Conservation (phyloP, 352 stramenopile species). For the Pythium myriotylum region DNA sequence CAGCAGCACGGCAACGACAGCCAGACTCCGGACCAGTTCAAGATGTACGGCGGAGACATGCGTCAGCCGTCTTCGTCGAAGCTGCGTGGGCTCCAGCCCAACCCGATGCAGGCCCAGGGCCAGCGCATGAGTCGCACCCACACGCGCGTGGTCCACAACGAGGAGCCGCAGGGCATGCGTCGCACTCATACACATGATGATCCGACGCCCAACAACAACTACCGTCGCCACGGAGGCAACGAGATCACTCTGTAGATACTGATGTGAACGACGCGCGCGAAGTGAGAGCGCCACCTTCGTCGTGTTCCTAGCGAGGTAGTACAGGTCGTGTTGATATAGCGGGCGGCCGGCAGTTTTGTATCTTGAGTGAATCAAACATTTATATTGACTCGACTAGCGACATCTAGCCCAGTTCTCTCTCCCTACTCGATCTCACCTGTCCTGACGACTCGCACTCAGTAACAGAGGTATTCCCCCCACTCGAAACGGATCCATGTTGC, state of each 20-base stretch:
- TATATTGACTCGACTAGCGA: background rate
- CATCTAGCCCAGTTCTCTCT: too few species aligned
- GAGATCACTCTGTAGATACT: constrained; percentile 24
- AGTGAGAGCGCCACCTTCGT: background rate
- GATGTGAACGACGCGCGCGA: background rate
- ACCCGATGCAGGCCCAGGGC: constrained; percentile 10
- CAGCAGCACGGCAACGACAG: constrained; percentile 15
- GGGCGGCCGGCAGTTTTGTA: background rate
- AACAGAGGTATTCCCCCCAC: too few species aligned
- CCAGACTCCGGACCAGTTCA: constrained; percentile 17
- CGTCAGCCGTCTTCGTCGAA: constrained; percentile 4
- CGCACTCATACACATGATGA: constrained; percentile 13
- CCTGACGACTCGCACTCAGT: too few species aligned
- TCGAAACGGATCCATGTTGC: background rate
- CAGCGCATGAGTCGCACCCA: constrained; percentile 27
- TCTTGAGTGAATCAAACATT: constrained; percentile 1
- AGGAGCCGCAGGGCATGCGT: constrained; percentile 1
- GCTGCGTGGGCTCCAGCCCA: constrained; percentile 23
- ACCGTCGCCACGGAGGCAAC: constrained; percentile 24
- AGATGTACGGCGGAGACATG: constrained; percentile 6
- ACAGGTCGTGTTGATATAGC: too few species aligned
- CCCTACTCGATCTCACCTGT: too few species aligned
- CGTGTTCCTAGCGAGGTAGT: background rate
- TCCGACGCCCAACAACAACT: constrained; percentile 23
- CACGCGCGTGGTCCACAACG: constrained; percentile 25